These are phyloP conservation scores for Corymbia calophylla DNA, from an alignment of 441 rosid genomes.

Conservation along the genomic window DNA sequence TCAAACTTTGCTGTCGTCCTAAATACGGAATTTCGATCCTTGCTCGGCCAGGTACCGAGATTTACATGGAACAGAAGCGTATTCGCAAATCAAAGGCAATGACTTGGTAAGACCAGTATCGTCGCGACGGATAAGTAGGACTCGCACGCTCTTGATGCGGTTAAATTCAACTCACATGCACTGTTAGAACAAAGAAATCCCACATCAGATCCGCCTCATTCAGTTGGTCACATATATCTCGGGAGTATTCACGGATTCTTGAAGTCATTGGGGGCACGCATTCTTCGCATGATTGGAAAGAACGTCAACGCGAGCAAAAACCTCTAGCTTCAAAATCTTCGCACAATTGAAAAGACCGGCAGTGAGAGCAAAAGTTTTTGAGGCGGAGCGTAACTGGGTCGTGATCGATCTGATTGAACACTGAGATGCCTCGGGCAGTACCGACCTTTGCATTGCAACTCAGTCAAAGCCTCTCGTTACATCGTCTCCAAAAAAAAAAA, in stretches of 20 bases:
- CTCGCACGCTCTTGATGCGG: neutral
- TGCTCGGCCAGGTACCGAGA: too few relatives aligned
- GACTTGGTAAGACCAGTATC: neutral
- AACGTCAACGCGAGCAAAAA: neutral
- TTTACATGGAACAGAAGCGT: too few relatives aligned
- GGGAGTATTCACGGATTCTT: neutral
- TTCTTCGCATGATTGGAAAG: neutral
- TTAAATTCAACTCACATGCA: neutral
- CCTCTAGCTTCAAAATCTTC: neutral
- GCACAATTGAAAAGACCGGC: neutral
- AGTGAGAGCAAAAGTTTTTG: neutral
- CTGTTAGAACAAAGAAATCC: neutral
- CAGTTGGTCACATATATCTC: neutral
- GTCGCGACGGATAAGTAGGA: neutral
- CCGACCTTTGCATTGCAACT: neutral
- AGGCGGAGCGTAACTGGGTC: neutral
- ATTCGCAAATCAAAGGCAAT: neutral
- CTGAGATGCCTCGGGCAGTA: neutral
- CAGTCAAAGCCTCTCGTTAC: neutral
- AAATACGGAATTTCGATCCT: neutral
- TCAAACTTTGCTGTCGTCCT: neutral
- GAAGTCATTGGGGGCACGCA: too few relatives aligned
- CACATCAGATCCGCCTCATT: accelerated
- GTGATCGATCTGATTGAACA: neutral
- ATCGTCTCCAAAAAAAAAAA: neutral